Evolutionary conservation across 1,139 yeast genomes (phyloP).

Genomic region (Saccharomyces hybrid): DNA sequence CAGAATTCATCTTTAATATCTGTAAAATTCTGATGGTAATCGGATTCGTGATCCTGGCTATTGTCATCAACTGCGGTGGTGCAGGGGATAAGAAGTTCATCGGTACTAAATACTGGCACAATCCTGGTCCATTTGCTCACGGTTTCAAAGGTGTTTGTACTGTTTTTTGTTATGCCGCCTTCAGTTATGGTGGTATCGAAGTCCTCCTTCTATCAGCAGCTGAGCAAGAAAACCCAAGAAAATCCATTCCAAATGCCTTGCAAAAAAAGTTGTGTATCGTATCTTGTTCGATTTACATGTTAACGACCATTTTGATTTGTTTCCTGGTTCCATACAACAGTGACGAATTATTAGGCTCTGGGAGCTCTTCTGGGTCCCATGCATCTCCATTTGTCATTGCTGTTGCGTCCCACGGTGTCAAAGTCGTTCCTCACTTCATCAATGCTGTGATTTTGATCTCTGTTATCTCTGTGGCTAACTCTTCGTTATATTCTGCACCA

Average conservation of each 20-base stretch:
- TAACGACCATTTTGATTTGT: slow-evolving; percentile 51
- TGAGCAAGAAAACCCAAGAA: slow-evolving; percentile 66
- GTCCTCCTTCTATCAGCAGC: slow-evolving; percentile 78
- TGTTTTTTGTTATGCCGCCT: slow-evolving; percentile 73
- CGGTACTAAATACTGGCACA: slow-evolving; percentile 50
- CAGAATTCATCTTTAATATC: slow-evolving; percentile 52
- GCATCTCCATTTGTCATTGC: slow-evolving; percentile 71
- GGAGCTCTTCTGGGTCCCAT: slow-evolving; percentile 34
- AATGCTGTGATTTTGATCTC: slow-evolving; percentile 63
- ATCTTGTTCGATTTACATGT: slow-evolving; percentile 53
- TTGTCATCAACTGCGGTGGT: slow-evolving; percentile 54
- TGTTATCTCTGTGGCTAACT: slow-evolving; percentile 63
- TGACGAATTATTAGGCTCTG: slow-evolving; percentile 40
- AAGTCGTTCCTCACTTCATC: slow-evolving; percentile 58
- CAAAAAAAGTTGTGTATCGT: slow-evolving; percentile 63
- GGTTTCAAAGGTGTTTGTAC: slow-evolving; percentile 72
- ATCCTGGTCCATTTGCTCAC: slow-evolving; percentile 52
- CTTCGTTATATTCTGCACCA: slow-evolving; percentile 65
- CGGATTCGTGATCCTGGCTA: slow-evolving; percentile 57
- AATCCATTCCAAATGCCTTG: slow-evolving; percentile 60
- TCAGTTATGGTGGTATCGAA: slow-evolving; percentile 76
- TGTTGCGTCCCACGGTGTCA: slow-evolving; percentile 52
- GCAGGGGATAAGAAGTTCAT: slow-evolving; percentile 46
- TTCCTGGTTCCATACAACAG: slow-evolving; percentile 55
- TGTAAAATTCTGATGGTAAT: slow-evolving; percentile 52